Percentiles rank a stretch among this genome's conserved stretches.
Evolutionary conservation across 345 rosid genomes (phyloP).

Genomic region (Salix koriyanagi): DNA sequence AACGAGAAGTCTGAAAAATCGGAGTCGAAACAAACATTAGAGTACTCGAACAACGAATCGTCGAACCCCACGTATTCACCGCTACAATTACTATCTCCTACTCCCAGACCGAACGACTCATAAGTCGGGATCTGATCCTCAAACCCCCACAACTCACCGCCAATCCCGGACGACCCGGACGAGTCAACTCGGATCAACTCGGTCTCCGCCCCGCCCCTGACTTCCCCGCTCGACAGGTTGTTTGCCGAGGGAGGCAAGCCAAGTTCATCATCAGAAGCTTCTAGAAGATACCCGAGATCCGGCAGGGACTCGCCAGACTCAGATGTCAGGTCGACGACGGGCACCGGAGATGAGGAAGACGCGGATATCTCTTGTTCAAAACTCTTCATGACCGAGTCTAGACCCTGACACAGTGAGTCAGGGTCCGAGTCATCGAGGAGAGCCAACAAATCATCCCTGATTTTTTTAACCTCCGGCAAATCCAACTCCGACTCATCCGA

Average conservation of each 20-base stretch:
- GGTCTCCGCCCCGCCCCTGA: background rate
- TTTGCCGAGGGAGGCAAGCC: conserved; percentile 20
- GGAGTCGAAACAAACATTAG: conserved; percentile 33
- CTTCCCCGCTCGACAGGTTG: background rate
- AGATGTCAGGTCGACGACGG: conserved; percentile 24
- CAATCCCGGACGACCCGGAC: conserved; percentile 17
- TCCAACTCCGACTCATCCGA: conserved; percentile 28
- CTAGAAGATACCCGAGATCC: conserved; percentile 25
- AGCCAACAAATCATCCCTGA: conserved; percentile 39
- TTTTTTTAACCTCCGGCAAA: conserved; percentile 38
- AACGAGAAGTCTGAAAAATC: conserved; percentile 22
- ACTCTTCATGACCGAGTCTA: conserved; percentile 28
- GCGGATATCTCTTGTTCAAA: conserved; percentile 20
- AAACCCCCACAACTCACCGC: conserved; percentile 36
- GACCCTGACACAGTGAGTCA: conserved; percentile 16
- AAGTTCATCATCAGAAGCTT: conserved; percentile 30
- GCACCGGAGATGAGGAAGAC: background rate
- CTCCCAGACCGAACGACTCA: conserved; percentile 35
- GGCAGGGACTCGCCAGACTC: conserved; percentile 38
- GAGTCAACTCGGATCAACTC: conserved; percentile 32
- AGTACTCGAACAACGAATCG: conserved; percentile 39
- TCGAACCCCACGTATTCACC: conserved; percentile 25
- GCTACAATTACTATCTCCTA: background rate
- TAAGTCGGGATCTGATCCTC: conserved; percentile 32
- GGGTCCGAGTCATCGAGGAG: conserved; percentile 21